phyloP scores from a whole-genome alignment of 306 rosid species.

The Vigna reflexopilosa region DNA sequence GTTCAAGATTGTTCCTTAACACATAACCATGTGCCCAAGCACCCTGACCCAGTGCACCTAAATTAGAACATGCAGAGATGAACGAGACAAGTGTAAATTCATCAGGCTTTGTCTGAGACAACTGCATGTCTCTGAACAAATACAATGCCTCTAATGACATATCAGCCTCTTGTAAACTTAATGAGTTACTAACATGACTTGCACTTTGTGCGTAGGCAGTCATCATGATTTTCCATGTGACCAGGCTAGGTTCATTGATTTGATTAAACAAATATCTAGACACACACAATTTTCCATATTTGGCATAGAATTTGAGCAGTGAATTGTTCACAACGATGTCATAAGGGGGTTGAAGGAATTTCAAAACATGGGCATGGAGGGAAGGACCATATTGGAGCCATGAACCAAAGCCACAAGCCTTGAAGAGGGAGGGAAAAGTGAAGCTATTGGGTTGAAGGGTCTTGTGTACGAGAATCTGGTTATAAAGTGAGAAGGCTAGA shows the following conservation, averaged over 20 bases:
- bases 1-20: slow-evolving; percentile 45
- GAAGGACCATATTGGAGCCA: slow-evolving; percentile 49
- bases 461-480: slow-evolving; percentile 38
- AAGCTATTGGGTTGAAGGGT: slow-evolving; percentile 52
- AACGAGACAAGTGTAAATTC: slow-evolving; percentile 57
- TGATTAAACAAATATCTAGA: slow-evolving; percentile 47
- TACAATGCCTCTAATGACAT: slow-evolving; percentile 45
- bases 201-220: slow-evolving; percentile 44
- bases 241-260: slow-evolving; percentile 52
- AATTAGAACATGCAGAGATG: slow-evolving; percentile 51
- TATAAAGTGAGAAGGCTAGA: slow-evolving; percentile 50
- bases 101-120: slow-evolving; percentile 45
- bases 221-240: slow-evolving; percentile 53
- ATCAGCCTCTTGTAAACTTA: slow-evolving; percentile 41
- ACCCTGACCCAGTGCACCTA: slow-evolving; percentile 59
- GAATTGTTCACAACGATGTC: slow-evolving; percentile 55
- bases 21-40: slow-evolving; percentile 50
- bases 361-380: slow-evolving; percentile 57
- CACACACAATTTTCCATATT: slow-evolving; percentile 49
- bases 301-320: slow-evolving; percentile 53
- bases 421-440: slow-evolving; percentile 62
- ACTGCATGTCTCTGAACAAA: slow-evolving; percentile 48
- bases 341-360: slow-evolving; percentile 53
- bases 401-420: slow-evolving; percentile 42
- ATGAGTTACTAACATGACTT: slow-evolving; percentile 36